Evolutionary conservation across 1,284 basidiomycete species (phyloP).

Genomic region (Cryptococcus amylolentus): DNA sequence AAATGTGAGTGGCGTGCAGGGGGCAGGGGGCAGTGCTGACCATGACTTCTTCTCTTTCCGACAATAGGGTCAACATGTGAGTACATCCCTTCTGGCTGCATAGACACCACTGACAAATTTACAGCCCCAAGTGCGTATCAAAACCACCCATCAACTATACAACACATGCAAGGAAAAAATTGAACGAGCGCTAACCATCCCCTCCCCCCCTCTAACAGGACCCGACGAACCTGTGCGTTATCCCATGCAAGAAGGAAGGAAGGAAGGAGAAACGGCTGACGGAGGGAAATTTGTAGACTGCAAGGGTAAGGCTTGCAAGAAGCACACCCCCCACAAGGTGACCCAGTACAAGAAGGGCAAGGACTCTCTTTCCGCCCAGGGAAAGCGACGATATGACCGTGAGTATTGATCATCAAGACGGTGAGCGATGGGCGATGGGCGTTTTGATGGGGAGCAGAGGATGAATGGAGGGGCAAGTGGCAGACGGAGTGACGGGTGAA

Average conservation of each 20-base stretch:
- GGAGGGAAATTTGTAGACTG: slow-evolving; percentile 64
- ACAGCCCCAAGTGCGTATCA: slow-evolving; percentile 39
- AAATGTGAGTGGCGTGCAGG: slow-evolving; percentile 27
- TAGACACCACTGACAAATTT: neutral
- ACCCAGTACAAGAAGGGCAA: slow-evolving; percentile 99
- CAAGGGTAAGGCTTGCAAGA: slow-evolving; percentile 98
- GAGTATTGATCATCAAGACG: slow-evolving; percentile 13
- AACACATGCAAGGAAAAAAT: neutral
- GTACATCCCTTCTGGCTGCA: slow-evolving; percentile 8
- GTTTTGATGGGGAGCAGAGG: neutral
- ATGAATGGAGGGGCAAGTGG: neutral
- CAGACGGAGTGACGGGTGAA: neutral
- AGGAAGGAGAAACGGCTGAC: neutral
- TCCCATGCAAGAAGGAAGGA: neutral
- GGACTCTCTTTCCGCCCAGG: slow-evolving; percentile 92
- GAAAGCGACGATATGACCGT: slow-evolving; percentile 99
- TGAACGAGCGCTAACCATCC: slow-evolving; percentile 2
- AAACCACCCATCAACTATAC: too few relatives aligned
- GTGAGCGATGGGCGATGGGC: neutral
- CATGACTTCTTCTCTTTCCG: slow-evolving; percentile 8
- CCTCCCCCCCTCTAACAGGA: slow-evolving; percentile 27
- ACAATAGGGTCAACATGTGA: slow-evolving; percentile 48
- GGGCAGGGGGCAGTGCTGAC: slow-evolving; percentile 13
- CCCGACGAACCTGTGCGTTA: slow-evolving; percentile 47
- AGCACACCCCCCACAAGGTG: slow-evolving; percentile 97